Conservation (phyloP, 2,329 filamentous ascomycete species). For the Fusarium palustre region DNA sequence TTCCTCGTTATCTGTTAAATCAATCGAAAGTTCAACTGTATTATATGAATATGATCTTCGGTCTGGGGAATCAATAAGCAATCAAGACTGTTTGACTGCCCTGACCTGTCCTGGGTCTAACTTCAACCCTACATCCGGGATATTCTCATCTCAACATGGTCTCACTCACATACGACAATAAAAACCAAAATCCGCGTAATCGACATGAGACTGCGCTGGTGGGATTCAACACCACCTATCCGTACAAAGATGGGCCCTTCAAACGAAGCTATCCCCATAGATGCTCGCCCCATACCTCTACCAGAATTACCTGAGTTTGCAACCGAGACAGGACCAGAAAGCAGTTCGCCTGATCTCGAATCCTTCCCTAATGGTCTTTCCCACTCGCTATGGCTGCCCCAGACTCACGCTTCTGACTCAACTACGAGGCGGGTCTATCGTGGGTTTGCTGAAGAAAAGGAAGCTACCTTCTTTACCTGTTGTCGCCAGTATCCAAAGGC, state of each 20-base stretch:
- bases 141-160: constrained; percentile 26
- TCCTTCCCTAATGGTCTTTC: constrained; percentile 19
- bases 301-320: constrained; percentile 35
- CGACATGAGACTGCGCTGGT: constrained; percentile 35
- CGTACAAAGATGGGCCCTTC: constrained; percentile 29
- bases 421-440: constrained; percentile 35
- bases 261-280: constrained; percentile 28
- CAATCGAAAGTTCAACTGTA: neutral
- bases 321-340: constrained; percentile 8
- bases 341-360: constrained; percentile 21
- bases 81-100: neutral
- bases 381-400: constrained; percentile 30
- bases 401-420: constrained; percentile 30
- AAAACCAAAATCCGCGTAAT: constrained; percentile 23
- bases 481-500: constrained; percentile 44
- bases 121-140: neutral
- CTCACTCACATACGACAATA: constrained; percentile 25
- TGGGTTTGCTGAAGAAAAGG: constrained; percentile 36
- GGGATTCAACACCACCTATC: constrained; percentile 30
- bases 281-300: constrained; percentile 32
- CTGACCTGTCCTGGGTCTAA: neutral
- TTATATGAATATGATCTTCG: neutral
- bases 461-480: constrained; percentile 34
- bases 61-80: constrained; percentile 1
- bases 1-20: neutral